phyloP scores from a whole-genome alignment of 352 stramenopile genomes.

The Pythium sp. region DNA sequence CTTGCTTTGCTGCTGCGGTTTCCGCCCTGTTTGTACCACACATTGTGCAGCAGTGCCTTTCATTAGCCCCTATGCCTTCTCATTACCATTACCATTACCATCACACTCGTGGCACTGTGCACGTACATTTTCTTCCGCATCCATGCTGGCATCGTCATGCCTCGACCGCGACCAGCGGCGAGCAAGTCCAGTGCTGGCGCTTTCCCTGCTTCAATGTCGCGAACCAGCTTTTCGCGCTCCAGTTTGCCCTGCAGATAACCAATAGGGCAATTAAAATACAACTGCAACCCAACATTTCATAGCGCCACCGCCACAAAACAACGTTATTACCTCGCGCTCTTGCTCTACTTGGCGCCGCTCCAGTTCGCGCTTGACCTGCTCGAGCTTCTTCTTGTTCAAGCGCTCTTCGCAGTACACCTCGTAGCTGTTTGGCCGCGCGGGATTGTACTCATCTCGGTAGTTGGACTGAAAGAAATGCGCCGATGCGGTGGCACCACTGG shows the following conservation, averaged over 20 bases:
- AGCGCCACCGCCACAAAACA: neutral
- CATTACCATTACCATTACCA: neutral
- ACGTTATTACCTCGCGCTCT: conserved; percentile 49
- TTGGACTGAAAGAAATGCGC: conserved; percentile 67
- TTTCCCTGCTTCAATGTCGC: conserved; percentile 67
- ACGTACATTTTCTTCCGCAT: conserved; percentile 90
- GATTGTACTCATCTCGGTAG: conserved; percentile 88
- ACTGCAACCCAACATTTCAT: neutral
- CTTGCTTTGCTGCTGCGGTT: conserved; percentile 28
- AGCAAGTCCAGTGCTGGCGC: conserved; percentile 50
- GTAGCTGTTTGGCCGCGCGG: conserved; percentile 86
- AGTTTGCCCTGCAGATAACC: conserved; percentile 41
- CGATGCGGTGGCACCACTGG: no score
- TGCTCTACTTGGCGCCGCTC: conserved; percentile 73
- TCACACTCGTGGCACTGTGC: neutral
- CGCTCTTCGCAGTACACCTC: conserved; percentile 84
- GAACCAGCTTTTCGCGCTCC: conserved; percentile 65
- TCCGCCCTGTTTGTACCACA: conserved; percentile 46
- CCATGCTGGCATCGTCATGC: conserved; percentile 91
- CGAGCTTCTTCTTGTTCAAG: conserved; percentile 66
- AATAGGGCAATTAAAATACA: neutral
- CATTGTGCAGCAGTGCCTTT: neutral
- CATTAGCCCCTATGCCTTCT: neutral
- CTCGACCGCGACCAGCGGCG: conserved; percentile 64
- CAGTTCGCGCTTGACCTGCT: conserved; percentile 80